phyloP scores from a whole-genome alignment of 805 yeast species.

The Hanseniaspora meyeri region DNA sequence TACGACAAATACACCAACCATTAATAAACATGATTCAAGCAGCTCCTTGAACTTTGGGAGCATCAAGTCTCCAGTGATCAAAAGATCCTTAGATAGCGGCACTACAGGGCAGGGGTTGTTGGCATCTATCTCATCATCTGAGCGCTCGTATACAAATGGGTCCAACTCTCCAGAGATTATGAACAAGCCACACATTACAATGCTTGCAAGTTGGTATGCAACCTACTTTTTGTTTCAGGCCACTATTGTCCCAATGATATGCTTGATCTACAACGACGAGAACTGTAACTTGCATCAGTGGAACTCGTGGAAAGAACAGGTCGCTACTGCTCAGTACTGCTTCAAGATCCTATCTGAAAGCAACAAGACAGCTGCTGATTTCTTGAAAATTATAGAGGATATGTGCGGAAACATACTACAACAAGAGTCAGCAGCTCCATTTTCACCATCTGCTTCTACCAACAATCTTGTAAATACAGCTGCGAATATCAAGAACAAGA shows the following conservation, averaged over 20 bases:
- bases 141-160: conserved; percentile 6
- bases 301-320: conserved; percentile 13
- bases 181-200: conserved; percentile 29
- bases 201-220: conserved; percentile 50
- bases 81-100: background rate
- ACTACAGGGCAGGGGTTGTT: background rate
- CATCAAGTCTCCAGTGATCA: background rate
- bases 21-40: conserved; percentile 16
- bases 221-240: conserved; percentile 55
- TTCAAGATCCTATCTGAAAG: conserved; percentile 1
- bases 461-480: background rate
- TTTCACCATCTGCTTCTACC: conserved; percentile 1
- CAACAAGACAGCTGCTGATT: conserved; percentile 13
- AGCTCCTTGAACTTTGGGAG: conserved; percentile 5
- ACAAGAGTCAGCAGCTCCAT: conserved; percentile 9
- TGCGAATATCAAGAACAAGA: background rate
- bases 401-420: conserved; percentile 12
- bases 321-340: background rate
- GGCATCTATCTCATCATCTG: conserved; percentile 5
- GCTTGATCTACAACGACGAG: conserved; percentile 12
- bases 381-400: conserved; percentile 10
- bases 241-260: conserved; percentile 38
- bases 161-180: conserved; percentile 3
- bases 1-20: background rate
- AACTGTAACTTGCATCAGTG: conserved; percentile 6